Base-by-base conservation (phyloP, 2,329 filamentous ascomycete genomes). In the Bisporella sp. region DNA sequence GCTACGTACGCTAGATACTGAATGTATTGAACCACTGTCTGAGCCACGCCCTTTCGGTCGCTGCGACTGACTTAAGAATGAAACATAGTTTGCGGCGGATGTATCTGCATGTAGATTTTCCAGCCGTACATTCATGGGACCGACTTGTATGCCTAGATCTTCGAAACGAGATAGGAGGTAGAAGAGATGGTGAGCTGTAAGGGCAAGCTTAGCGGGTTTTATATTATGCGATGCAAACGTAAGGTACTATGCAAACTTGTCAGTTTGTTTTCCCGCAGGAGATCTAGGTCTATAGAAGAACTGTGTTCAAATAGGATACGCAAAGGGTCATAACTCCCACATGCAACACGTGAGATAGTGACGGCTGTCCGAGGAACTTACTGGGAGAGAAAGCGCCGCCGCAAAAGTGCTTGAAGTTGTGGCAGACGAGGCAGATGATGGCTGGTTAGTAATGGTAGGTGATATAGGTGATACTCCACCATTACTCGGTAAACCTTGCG, bases 181-280 rank as follows among this genome's bases (percentile, higher is more conserved):
- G 74, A 96, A 97, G 31, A 99, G 81, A 67, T 99, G 93, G 65
- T 99, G 93, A 21, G 93, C 89, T 9, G 93, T 97, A 56, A 99
- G 77, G 39, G 90, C 90, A 59, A 99, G 75, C 71, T 95, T 96
- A 40, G 89, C 88, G 21, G 91, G 89, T 72, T 95, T 96, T 64
- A 90, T 79, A 61, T 74, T 86, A 62, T 89, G 85, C 5, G 91
- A 95, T 44, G 89, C 82, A 66, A 97, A 93, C 64, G 77, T 89
- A 56, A 96, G 74, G 45, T 88, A 82, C 45, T 21, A 21, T 21
- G 3, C 2, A 21, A 21, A 21, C 21, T 21, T 21, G 21, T 21
- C 21, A 21, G 21, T 21, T 21, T 21, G 21, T 3, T 2, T 21
- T 21, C 21, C 21, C 21, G 21, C 21, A 21, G 21, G 21, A 21